Evolutionary conservation across 306 rosid species (phyloP).

Genomic region (Parietaria judaica): DNA sequence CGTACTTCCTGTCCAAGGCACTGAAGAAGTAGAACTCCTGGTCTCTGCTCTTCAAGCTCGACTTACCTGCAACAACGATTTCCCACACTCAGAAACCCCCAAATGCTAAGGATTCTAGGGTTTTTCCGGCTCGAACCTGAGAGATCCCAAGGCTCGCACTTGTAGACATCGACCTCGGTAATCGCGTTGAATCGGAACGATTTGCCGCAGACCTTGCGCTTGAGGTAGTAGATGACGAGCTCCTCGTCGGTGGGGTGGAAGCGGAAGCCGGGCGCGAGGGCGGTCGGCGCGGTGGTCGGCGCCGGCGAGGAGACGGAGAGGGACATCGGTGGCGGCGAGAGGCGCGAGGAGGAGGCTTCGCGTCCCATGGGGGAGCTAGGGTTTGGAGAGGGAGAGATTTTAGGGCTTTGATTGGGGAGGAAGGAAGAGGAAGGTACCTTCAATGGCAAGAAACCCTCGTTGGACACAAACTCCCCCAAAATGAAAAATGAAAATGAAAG

Average conservation of each 20-base stretch:
- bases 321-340: background rate
- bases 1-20: constrained; percentile 94
- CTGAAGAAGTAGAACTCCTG: constrained; percentile 96
- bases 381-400: constrained; percentile 20
- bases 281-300: constrained; percentile 40
- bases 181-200: constrained; percentile 81
- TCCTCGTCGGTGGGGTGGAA: constrained; percentile 98
- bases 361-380: constrained; percentile 44
- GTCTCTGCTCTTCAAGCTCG: constrained; percentile 97
- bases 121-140: constrained; percentile 38
- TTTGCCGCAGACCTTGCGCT: constrained; percentile 80
- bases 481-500: background rate
- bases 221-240: constrained; percentile 87
- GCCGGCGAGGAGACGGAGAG: constrained; percentile 10
- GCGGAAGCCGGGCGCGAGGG: constrained; percentile 93
- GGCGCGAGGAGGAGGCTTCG: constrained; percentile 28
- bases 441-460: constrained; percentile 74
- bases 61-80: constrained; percentile 44
- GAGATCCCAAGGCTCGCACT: constrained; percentile 97
- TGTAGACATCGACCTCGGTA: constrained; percentile 87
- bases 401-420: constrained; percentile 92
- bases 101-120: background rate
- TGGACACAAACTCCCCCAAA: background rate
- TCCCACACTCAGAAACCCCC: constrained; percentile 1
- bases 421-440: constrained; percentile 98